phyloP scores from a whole-genome alignment of 2,329 filamentous ascomycete genomes.

The Clarireedia sp. region DNA sequence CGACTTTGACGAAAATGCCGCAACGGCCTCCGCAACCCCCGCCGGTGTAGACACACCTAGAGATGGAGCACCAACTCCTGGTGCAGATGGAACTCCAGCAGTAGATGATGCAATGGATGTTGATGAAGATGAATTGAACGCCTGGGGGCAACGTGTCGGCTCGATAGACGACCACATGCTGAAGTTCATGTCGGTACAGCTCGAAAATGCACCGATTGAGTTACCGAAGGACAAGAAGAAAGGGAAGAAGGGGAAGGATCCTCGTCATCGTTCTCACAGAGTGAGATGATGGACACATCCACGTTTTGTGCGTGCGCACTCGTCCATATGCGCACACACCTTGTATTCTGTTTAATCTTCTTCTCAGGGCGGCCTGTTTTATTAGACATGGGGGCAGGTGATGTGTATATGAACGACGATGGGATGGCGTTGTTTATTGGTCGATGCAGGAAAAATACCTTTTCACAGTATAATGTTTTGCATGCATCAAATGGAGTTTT shows the following conservation, averaged over 20 bases:
- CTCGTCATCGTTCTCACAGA: slow-evolving; percentile 24
- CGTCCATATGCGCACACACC: not conserved
- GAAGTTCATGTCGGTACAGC: slow-evolving; percentile 53
- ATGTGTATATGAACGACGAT: slow-evolving; percentile 17
- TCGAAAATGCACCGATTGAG: slow-evolving; percentile 52
- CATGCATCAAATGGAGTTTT: not conserved
- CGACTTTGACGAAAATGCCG: slow-evolving; percentile 66
- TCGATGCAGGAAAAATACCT: not conserved
- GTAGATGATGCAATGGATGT: slow-evolving; percentile 18
- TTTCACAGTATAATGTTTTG: not conserved
- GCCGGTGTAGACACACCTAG: slow-evolving; percentile 24
- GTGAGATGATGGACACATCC: slow-evolving; percentile 19
- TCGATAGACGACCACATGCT: slow-evolving; percentile 73
- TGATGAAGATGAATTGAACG: slow-evolving; percentile 41
- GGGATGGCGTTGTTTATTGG: not conserved
- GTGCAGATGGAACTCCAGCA: slow-evolving; percentile 25
- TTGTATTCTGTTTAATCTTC: slow-evolving; percentile 8
- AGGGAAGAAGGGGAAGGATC: slow-evolving; percentile 39
- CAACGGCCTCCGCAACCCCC: slow-evolving; percentile 25
- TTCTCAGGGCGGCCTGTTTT: slow-evolving; percentile 9
- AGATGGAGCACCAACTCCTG: slow-evolving; percentile 35
- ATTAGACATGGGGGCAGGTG: slow-evolving; percentile 11
- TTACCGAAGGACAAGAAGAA: slow-evolving; percentile 58
- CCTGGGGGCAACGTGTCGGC: slow-evolving; percentile 48
- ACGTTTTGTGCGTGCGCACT: not conserved